These are phyloP conservation scores for Kwoniella sp. DNA, from an alignment of 768 basidiomycete genomes.

Conservation along the genomic window DNA sequence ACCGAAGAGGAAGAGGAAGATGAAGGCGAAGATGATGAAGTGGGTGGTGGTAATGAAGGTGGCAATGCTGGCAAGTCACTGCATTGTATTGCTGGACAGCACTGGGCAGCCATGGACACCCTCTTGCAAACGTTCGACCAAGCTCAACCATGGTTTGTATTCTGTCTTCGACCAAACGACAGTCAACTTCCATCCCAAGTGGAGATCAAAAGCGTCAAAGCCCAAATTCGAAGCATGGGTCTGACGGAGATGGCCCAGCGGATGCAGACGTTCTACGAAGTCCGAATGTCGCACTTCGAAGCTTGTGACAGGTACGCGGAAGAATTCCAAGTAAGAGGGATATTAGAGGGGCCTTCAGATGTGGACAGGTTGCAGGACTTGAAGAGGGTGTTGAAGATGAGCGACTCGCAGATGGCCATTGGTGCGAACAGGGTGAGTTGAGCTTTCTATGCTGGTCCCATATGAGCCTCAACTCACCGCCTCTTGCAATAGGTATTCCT, in stretches of 20 bases:
- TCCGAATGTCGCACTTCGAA: conserved; percentile 80
- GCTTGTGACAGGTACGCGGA: conserved; percentile 80
- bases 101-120: conserved; percentile 78
- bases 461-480: conserved; percentile 8
- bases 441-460: no score
- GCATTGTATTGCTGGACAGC: conserved; percentile 85
- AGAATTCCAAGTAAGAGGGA: conserved; percentile 64
- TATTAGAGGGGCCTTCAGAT: conserved; percentile 65
- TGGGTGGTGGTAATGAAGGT: conserved; percentile 45
- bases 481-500: conserved; percentile 75
- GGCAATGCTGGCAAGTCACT: conserved; percentile 48
- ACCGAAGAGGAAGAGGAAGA: conserved; percentile 47
- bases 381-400: conserved; percentile 59
- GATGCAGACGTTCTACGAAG: conserved; percentile 72
- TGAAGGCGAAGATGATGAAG: conserved; percentile 41
- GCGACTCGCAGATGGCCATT: conserved; percentile 73
- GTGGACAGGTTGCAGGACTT: conserved; percentile 59
- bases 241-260: conserved; percentile 75
- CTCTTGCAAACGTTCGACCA: conserved; percentile 86
- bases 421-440: conserved; percentile 77
- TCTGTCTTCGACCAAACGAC: conserved; percentile 94
- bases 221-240: conserved; percentile 81
- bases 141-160: conserved; percentile 85
- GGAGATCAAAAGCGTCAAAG: conserved; percentile 87
- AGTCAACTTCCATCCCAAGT: conserved; percentile 91